A percentile compares a stretch with the other conserved stretches of the same genome.
Conservation (phyloP, 257 asterid species). For the Capsicum rhomboideum region DNA sequence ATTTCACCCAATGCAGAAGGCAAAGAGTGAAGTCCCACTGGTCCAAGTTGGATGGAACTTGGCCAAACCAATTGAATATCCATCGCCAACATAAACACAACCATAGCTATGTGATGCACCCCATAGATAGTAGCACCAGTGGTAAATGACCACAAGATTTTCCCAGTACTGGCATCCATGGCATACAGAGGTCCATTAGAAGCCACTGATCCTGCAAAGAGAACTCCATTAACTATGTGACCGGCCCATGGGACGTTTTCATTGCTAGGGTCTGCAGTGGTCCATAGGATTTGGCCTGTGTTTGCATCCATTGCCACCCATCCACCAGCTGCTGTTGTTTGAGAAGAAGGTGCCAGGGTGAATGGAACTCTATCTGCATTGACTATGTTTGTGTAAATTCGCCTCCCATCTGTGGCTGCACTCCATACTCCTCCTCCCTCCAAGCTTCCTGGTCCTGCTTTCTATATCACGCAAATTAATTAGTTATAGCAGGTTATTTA, state of each 20-base stretch:
- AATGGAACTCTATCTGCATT: constrained; percentile 36
- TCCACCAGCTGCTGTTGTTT: constrained; percentile 52
- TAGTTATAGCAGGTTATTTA: not conserved
- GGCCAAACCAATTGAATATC: constrained; percentile 48
- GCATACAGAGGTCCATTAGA: constrained; percentile 67
- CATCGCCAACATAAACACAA: constrained; percentile 62
- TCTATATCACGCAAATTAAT: constrained; percentile 10
- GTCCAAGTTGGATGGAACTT: constrained; percentile 72
- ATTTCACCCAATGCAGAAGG: constrained; percentile 31
- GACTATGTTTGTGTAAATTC: constrained; percentile 58
- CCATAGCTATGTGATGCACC: constrained; percentile 75
- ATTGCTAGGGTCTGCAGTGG: constrained; percentile 73
- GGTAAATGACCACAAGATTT: constrained; percentile 40
- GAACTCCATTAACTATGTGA: constrained; percentile 49
- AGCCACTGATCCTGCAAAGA: constrained; percentile 59
- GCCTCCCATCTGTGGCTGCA: constrained; percentile 55
- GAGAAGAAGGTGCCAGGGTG: constrained; percentile 41
- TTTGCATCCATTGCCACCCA: constrained; percentile 81
- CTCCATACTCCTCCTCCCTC: constrained; percentile 87
- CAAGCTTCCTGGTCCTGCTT: constrained; percentile 61
- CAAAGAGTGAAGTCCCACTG: constrained; percentile 55
- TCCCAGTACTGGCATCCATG: constrained; percentile 58
- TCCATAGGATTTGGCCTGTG: constrained; percentile 58
- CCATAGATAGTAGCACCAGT: constrained; percentile 69
- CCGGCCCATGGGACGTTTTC: constrained; percentile 56